Evolutionary conservation across 2,329 filamentous ascomycete species (phyloP), one percentile per base, ranked within the genome.

Genomic region (Nannizziopsis barbatae): DNA sequence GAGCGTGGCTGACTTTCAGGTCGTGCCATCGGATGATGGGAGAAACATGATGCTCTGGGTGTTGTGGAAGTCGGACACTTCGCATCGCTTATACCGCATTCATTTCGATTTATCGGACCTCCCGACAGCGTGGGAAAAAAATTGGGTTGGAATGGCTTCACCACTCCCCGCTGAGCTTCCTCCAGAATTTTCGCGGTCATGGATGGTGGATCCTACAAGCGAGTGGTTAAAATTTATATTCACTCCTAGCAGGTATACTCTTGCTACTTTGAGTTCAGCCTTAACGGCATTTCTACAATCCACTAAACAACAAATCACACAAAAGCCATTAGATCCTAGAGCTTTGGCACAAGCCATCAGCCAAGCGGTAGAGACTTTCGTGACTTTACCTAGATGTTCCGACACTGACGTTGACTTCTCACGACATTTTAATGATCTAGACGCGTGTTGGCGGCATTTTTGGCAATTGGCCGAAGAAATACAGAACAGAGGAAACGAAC

Each of bases 211-310:
- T 64, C 72, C 80, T 5, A 83, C 82, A 0, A 86, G 95, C 58
- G 84, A 84, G 62, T 98, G 92, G 92, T 70, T 95, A 7, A 75
- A 84, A 22, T 84, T 84, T 55, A 79, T 98, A 50, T 76, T 96
- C 57, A 81, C 79, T 51, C 90, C 92, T 1, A 87, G 86, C 12
- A 80, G 84, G 47, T 96, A 93, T 61, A 84, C 85, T 0, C 75
- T 74, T 31, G 75, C 85, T 6, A 89, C 86, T 0, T 72, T 98
- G 11, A 86, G 95, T 62, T 86, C 87, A 12, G 86, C 89, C 1
- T 70, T 96, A 31, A 73, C 77, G 20, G 84, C 94, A 50, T 95
- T 93, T 59, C 82, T 86, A 62, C 79, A 81, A 55, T 84, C 73
- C 2, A 62, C 75, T 9, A 70, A 70, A 18, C 60, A 70, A 6